These are phyloP conservation scores for Hemileccinum impolitum DNA, from an alignment of 768 basidiomycete genomes.

Conservation along the genomic window DNA sequence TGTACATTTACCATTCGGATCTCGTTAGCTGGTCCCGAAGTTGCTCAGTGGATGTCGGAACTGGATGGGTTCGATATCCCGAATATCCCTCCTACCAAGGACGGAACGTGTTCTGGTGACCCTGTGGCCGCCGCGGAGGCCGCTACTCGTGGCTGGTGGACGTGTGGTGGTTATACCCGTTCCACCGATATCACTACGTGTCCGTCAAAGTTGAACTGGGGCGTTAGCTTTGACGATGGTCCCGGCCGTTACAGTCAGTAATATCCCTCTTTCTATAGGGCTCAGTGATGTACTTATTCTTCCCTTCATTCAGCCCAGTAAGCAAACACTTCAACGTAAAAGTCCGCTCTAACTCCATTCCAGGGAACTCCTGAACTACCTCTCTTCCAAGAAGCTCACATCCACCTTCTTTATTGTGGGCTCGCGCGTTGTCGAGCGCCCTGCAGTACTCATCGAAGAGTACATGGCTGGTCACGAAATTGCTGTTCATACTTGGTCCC, in stretches of 20 bases:
- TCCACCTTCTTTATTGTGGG: conserved; percentile 94
- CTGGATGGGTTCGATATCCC: conserved; percentile 72
- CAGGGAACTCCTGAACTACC: conserved; percentile 69
- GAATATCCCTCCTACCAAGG: conserved; percentile 52
- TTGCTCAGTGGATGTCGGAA: conserved; percentile 74
- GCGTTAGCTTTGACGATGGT: conserved; percentile 86
- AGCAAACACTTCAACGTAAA: conserved; percentile 13
- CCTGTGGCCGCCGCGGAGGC: conserved; percentile 53
- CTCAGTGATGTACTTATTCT: conserved; percentile 3
- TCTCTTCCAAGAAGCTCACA: conserved; percentile 55
- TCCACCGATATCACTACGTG: conserved; percentile 61
- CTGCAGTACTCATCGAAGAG: conserved; percentile 71
- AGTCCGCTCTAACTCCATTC: neutral
- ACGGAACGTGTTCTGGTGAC: conserved; percentile 68
- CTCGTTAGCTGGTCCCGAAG: conserved; percentile 39
- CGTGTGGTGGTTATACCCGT: conserved; percentile 73
- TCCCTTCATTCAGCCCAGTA: conserved; percentile 47
- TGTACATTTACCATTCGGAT: neutral
- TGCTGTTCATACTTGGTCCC: conserved; percentile 90
- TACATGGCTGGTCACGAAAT: conserved; percentile 81
- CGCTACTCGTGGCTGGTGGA: conserved; percentile 83
- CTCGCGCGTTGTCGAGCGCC: conserved; percentile 77
- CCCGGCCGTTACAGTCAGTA: conserved; percentile 77
- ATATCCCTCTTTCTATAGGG: neutral
- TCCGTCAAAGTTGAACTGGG: conserved; percentile 70